Evolutionary conservation across 768 basidiomycete genomes (phyloP).

Genomic region (Macrolepiota albuminosa): DNA sequence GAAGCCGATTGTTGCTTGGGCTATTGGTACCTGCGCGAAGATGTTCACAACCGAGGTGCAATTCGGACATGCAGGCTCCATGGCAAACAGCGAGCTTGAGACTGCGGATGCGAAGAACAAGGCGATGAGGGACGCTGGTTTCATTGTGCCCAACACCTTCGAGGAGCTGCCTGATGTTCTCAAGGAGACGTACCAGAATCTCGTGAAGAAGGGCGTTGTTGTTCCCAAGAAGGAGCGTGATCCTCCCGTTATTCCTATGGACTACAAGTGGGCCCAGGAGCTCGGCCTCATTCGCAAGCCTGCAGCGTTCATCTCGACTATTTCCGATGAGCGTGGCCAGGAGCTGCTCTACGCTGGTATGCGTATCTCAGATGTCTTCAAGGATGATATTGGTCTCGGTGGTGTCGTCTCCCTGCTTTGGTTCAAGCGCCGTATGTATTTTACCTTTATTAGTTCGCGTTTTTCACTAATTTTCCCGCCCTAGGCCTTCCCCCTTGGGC

Average conservation of each 20-base stretch:
- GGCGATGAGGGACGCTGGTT: conserved; percentile 91
- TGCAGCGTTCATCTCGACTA: conserved; percentile 97
- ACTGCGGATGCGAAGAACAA: conserved; percentile 98
- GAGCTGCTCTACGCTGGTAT: conserved; percentile 98
- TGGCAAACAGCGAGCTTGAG: conserved; percentile 97
- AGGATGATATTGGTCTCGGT: conserved; percentile 93
- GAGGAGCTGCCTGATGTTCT: conserved; percentile 89
- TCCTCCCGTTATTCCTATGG: conserved; percentile 98
- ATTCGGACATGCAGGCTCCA: conserved; percentile 97
- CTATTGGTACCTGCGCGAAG: conserved; percentile 99
- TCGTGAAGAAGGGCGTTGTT: conserved; percentile 69
- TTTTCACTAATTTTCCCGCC: neutral
- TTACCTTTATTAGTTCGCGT: neutral
- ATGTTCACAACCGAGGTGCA: conserved; percentile 99
- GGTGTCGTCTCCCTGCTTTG: conserved; percentile 95
- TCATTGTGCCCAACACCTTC: conserved; percentile 96
- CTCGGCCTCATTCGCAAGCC: conserved; percentile 98
- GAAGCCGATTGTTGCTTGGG: conserved; percentile 99
- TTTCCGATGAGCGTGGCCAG: conserved; percentile 98
- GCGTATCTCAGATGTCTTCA: conserved; percentile 98
- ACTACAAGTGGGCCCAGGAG: conserved; percentile 99
- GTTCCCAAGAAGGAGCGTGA: conserved; percentile 72
- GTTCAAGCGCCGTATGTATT: conserved; percentile 84
- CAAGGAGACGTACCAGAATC: conserved; percentile 77
- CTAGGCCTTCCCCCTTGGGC: conserved; percentile 79